Base-by-base conservation (phyloP, 331 rosid species). In the Stylosanthes scabra region DNA sequence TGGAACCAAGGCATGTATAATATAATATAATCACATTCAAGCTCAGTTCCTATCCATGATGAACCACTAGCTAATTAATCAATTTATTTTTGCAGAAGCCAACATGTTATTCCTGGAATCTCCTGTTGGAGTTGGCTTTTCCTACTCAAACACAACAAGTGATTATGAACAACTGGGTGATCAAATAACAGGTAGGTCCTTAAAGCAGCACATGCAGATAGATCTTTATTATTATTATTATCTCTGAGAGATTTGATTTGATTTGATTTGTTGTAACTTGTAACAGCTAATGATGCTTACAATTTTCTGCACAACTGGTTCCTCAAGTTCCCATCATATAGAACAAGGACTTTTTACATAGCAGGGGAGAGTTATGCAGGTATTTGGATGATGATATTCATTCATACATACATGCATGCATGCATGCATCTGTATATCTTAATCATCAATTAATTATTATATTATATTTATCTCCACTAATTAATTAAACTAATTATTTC, bases 311-410 rank as follows among this genome's bases (percentile, higher is more conserved):
- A 85, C 15, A 85, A 90, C 37, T 92, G 98, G 95, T 90, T 85
- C 81, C 86, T 82, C 65, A 92, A 92, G 90, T 92, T 92, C 59
- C 95, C 98, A 45, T 85, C 96, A 5, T 92, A 87, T 72, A 83
- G 83, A 85, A 82, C 58, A 1, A 78, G 84, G 37, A 57, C 91
- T 61, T 90, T 92, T 77, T 92, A 88, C 77, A 90, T 92, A 62
- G 88, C 98, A 13, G 98, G 98, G 69, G 97, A 92, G 83, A 92
- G 98, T 77, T 92, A 90, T 76, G 96, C 98, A 70, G 96, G 98
- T 89, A 51, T n/a, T 71, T n/a, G n/a, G n/a, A n/a, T n/a, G n/a
- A n/a, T n/a, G n/a, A n/a, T n/a, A 61, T 15, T 72, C 39, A 34
- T 34, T 34, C 39, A 34, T 34, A 20, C 25, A 20, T n/a, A n/a